Evolutionary conservation across 1,284 basidiomycete genomes (phyloP).

Genomic region (Sanghuangporus weigelae): DNA sequence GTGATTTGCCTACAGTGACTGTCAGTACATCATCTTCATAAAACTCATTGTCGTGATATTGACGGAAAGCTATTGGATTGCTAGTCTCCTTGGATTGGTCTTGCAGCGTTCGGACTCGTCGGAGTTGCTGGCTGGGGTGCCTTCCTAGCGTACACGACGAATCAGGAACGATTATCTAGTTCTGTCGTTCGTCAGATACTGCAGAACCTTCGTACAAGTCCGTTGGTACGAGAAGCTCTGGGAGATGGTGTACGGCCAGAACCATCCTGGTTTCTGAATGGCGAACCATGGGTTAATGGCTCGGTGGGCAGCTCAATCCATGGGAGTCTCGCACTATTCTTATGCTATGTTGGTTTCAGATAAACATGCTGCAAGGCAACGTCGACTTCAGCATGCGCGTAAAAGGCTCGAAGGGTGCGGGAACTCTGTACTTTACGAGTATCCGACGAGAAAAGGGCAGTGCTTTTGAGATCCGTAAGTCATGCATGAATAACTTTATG

Average conservation of each 20-base stretch:
- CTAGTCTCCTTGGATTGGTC: conserved; percentile 53
- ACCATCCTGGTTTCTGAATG: conserved; percentile 72
- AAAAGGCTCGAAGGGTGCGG: conserved; percentile 67
- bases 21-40: conserved; percentile 1
- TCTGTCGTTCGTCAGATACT: conserved; percentile 67
- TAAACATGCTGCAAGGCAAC: conserved; percentile 68
- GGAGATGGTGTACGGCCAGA: conserved; percentile 68
- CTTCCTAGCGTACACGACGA: conserved; percentile 65
- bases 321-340: background rate
- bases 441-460: conserved; percentile 71
- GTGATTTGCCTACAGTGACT: conserved; percentile 14
- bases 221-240: conserved; percentile 43
- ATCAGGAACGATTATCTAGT: conserved; percentile 72
- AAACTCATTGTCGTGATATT: background rate
- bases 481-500: background rate
- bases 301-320: conserved; percentile 39
- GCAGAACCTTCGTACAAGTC: conserved; percentile 47
- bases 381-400: conserved; percentile 72
- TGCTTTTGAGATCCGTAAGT: conserved; percentile 63
- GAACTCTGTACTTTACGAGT: conserved; percentile 77
- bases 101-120: conserved; percentile 43
- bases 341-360: conserved; percentile 33
- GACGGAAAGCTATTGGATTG: background rate
- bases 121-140: conserved; percentile 61
- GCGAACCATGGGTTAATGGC: conserved; percentile 66